A percentile compares a stretch with the other conserved stretches of the same genome.
phyloP scores from a whole-genome alignment of 202 grass and related monocot species.

The Digitaria exilis region DNA sequence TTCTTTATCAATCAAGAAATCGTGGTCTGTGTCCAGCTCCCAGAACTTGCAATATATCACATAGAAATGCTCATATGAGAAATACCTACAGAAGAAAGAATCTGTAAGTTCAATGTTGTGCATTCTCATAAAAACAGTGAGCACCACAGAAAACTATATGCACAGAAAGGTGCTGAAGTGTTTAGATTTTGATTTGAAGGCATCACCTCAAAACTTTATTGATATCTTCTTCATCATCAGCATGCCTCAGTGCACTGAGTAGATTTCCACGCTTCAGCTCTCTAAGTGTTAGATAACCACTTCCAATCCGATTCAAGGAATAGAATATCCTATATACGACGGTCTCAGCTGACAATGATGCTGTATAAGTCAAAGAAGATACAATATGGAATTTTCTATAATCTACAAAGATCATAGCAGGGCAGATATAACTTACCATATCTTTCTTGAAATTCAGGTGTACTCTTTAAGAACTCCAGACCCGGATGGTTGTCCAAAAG shows the following conservation, averaged over 20 bases:
- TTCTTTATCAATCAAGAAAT: conserved; percentile 98
- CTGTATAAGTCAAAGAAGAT: conserved; percentile 48
- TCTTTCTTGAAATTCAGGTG: conserved; percentile 99
- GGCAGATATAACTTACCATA: conserved; percentile 63
- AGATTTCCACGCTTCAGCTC: conserved; percentile 97
- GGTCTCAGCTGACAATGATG: conserved; percentile 82
- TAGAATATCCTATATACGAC: conserved; percentile 98
- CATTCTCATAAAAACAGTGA: neutral
- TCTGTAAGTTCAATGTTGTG: conserved; percentile 5
- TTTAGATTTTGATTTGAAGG: conserved; percentile 16
- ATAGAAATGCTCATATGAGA: conserved; percentile 98
- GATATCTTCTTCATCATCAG: conserved; percentile 99
- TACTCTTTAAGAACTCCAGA: conserved; percentile 93
- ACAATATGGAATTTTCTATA: conserved; percentile 16
- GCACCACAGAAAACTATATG: neutral
- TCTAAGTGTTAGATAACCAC: conserved; percentile 80
- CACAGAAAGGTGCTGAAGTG: neutral
- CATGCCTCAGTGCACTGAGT: conserved; percentile 77
- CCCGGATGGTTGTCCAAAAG: conserved; percentile 92
- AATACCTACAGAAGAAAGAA: conserved; percentile 69
- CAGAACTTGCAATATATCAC: conserved; percentile 99
- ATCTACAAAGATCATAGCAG: conserved; percentile 24
- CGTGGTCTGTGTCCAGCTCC: conserved; percentile 97
- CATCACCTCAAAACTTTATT: conserved; percentile 96
- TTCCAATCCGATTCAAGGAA: conserved; percentile 87